Evolutionary conservation across 768 basidiomycete genomes (phyloP).

Genomic region (Mycena galericulata): DNA sequence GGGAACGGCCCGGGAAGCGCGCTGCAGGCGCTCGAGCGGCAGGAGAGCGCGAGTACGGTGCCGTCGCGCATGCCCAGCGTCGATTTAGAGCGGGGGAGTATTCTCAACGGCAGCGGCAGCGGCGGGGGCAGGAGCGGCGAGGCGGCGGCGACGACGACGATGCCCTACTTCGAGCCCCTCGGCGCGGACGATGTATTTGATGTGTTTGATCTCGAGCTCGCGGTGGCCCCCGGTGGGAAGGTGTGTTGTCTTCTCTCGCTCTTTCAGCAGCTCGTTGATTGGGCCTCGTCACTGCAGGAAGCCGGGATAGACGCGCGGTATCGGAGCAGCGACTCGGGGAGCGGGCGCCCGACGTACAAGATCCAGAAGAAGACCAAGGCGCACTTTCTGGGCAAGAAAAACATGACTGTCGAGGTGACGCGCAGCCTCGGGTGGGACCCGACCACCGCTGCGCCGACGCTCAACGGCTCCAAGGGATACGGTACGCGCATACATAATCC

Average conservation of each 20-base stretch:
- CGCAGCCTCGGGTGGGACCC: slow-evolving; percentile 37
- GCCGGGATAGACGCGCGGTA: slow-evolving; percentile 29
- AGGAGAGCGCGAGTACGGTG: too few relatives aligned
- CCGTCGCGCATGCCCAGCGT: slow-evolving; percentile 20
- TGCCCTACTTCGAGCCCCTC: slow-evolving; percentile 29
- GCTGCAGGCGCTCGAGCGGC: slow-evolving; percentile 3
- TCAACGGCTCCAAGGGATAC: slow-evolving; percentile 32
- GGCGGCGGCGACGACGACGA: too few relatives aligned
- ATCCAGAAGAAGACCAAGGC: slow-evolving; percentile 32
- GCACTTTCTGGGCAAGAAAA: slow-evolving; percentile 40
- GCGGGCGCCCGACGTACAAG: slow-evolving; percentile 38
- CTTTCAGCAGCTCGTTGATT: too few relatives aligned
- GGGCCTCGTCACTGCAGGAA: slow-evolving; percentile 22
- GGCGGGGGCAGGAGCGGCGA: too few relatives aligned
- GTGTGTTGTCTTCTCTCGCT: slow-evolving; percentile 12
- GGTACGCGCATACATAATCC: too few relatives aligned
- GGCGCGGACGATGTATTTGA: slow-evolving; percentile 35
- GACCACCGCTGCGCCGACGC: slow-evolving; percentile 1
- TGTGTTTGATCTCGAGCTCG: slow-evolving; percentile 39
- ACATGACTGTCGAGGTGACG: slow-evolving; percentile 31
- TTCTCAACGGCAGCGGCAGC: neutral
- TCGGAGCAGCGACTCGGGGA: slow-evolving; percentile 27
- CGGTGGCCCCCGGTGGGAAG: slow-evolving; percentile 25
- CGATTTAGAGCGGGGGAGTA: neutral
- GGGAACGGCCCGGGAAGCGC: too few relatives aligned